Evolutionary conservation across 306 rosid species (phyloP), one percentile per base, ranked within the genome.

Genomic region (Quercus suber): DNA sequence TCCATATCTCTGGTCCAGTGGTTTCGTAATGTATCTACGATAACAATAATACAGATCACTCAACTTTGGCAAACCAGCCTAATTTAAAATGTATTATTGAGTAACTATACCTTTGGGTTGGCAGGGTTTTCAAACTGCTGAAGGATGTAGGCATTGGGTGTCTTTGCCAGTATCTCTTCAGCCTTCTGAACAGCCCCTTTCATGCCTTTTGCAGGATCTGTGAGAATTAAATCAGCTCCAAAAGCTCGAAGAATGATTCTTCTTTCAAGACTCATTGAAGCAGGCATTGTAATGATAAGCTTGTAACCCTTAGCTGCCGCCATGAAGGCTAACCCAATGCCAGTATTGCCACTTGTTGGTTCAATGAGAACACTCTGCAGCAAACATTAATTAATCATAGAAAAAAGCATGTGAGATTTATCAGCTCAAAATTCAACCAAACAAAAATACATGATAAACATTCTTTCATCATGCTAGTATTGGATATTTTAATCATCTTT

Each of bases 1-100:
- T 86, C 96, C 97, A 93, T 67, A 93, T 90, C 87, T 90, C 94
- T 6, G 97, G 96, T 81, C 97, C 94, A 10, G 97, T 93, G 74
- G 97, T 88, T 87, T 93, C 91, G 75, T 91, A 93, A 79, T 93
- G 97, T 49, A 93, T 13, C 97, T 93, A 75, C 63, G 28, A 67
- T 11, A 23, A 73, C 31, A 73, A 72, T 57, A 69, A 84, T 53
- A 51, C 55, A 45, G n/a, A 64, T 75, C 37, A 67, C 19, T 28
- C 49, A 75, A 67, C 30, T 76, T n/a, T 41, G 37, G 55, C 72
- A 76, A 83, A 70, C 70, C 78, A 13, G 53, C 53, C 53, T 10
- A 49, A 11, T 10, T 49, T 35, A 65, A 41, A 8, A 41, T 7
- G 52, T 55, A 76, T 6, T 74, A 53, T 56, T 59, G 64, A 76